Conservation (phyloP, 139 green algal species). For the Bryopsis sp. region DNA sequence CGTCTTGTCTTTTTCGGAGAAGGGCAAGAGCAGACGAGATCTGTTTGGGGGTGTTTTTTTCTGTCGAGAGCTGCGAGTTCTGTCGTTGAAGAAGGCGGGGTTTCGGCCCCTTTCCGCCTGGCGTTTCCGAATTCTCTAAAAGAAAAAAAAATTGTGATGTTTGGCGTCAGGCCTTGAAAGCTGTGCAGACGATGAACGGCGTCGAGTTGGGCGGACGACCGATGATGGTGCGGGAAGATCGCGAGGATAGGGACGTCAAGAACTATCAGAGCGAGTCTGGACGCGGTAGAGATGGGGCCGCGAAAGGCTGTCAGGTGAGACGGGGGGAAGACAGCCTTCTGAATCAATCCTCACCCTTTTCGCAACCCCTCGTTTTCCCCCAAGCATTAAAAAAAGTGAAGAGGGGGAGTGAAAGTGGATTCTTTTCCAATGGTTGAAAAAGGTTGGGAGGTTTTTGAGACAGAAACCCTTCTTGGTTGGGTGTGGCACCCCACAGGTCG, state of each 20-base stretch:
- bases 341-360: too few species aligned
- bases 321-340: too few species aligned
- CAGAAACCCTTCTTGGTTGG: too few species aligned
- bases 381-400: too few species aligned
- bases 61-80: too few species aligned
- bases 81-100: too few species aligned
- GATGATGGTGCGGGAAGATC: constrained; percentile 86
- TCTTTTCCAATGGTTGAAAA: neutral
- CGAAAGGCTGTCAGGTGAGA: neutral
- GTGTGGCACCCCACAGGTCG: constrained; percentile 45
- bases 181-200: constrained; percentile 69
- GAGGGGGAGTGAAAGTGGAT: too few species aligned
- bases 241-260: constrained; percentile 91
- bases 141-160: neutral
- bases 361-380: too few species aligned
- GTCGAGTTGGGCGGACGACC: constrained; percentile 71
- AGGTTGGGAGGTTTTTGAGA: neutral
- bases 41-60: too few species aligned
- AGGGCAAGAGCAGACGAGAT: too few species aligned
- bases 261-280: constrained; percentile 35
- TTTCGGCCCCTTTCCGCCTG: too few species aligned
- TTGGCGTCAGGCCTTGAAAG: constrained; percentile 45
- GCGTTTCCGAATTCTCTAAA: neutral
- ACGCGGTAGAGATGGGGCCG: neutral
- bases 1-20: too few species aligned